These are phyloP conservation scores for Calonectria henricotiae DNA, from an alignment of 2,329 filamentous ascomycete species.

Conservation along the genomic window DNA sequence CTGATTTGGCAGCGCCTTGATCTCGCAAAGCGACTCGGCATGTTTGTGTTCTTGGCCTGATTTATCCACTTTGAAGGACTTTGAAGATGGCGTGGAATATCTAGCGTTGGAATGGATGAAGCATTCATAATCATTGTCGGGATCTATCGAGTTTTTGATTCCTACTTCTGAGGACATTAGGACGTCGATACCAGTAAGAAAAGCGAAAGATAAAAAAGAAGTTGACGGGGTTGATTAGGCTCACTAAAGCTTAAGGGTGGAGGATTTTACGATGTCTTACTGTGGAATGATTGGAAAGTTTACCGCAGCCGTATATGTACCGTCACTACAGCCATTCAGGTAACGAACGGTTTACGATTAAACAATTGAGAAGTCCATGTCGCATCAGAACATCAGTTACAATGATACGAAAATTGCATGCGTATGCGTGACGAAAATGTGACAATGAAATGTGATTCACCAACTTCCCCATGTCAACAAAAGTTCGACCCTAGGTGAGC, in stretches of 20 bases:
- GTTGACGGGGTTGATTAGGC: not conserved
- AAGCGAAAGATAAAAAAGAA: not conserved
- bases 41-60: not conserved
- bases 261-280: not conserved
- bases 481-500: not conserved
- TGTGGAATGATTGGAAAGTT: conserved; percentile 18
- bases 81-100: not conserved
- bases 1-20: not conserved
- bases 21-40: not conserved
- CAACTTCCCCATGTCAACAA: not conserved
- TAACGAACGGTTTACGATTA: not conserved
- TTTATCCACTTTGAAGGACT: not conserved
- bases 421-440: not conserved
- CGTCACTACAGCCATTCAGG: too few species aligned
- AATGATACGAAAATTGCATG: too few species aligned
- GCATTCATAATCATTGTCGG: not conserved
- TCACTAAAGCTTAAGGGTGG: not conserved
- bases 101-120: too few species aligned
- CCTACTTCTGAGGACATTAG: conserved; percentile 1
- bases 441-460: not conserved
- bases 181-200: not conserved
- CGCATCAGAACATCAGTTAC: not conserved
- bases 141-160: too few species aligned
- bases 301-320: not conserved
- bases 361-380: too few species aligned